phyloP scores from a whole-genome alignment of 169 alveolate species.

The Eimeria praecox region DNA sequence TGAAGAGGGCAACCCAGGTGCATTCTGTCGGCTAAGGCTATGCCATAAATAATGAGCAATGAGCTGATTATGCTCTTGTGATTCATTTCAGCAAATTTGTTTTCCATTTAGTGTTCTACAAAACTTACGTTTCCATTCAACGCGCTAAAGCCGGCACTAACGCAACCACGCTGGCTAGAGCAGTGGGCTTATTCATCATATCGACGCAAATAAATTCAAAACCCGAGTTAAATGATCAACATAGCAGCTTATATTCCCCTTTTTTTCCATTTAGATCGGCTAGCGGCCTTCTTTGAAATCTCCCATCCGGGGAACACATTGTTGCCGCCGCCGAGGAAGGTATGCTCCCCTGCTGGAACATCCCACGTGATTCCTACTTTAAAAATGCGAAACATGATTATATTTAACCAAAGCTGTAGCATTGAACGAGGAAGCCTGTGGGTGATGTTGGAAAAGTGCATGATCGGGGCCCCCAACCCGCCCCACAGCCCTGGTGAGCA shows the following conservation, averaged over 20 bases:
- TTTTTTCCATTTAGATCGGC: not conserved
- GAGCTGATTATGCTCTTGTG: not conserved
- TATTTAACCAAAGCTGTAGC: not conserved
- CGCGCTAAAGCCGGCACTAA: too few species aligned
- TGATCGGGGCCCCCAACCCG: not conserved
- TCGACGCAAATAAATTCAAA: not conserved
- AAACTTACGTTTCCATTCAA: not conserved
- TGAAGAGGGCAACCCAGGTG: not conserved
- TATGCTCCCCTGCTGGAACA: too few species aligned
- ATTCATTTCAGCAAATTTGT: not conserved
- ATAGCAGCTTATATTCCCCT: not conserved
- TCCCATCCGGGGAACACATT: not conserved
- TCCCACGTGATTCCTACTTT: not conserved
- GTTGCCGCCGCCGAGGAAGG: not conserved
- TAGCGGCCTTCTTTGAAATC: not conserved
- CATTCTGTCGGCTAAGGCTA: not conserved
- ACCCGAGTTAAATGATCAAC: not conserved
- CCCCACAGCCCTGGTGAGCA: slow-evolving; percentile 25
- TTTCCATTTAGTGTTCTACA: not conserved
- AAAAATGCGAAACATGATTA: not conserved
- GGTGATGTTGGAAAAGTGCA: not conserved
- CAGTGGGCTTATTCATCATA: not conserved
- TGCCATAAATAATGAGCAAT: not conserved
- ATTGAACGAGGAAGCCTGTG: not conserved
- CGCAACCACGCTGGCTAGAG: not conserved